Evolutionary conservation across 208 protist genomes (phyloP).

Genomic region (Naegleria fowleri): DNA sequence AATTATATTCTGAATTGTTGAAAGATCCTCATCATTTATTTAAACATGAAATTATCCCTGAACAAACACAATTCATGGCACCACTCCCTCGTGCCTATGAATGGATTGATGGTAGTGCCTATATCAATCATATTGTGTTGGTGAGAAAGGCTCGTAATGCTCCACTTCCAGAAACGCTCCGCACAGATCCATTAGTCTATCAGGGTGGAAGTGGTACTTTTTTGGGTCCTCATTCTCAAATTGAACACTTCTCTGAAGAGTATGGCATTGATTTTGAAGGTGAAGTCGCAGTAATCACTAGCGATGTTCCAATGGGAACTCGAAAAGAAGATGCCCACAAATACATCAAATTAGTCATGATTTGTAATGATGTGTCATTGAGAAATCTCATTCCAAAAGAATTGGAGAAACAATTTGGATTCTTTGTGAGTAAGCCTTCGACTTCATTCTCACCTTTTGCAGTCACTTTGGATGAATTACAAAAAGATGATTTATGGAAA

Average conservation of each 20-base stretch:
- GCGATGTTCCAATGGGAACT: slow-evolving; percentile 25
- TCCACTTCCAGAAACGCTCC: neutral
- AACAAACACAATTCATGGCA: neutral
- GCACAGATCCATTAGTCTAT: slow-evolving; percentile 24
- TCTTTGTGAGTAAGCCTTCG: slow-evolving; percentile 12
- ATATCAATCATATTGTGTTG: slow-evolving; percentile 27
- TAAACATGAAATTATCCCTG: neutral
- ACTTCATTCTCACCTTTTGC: slow-evolving; percentile 20
- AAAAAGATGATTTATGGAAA: neutral
- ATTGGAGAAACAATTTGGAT: slow-evolving; percentile 19
- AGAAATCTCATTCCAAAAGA: slow-evolving; percentile 14
- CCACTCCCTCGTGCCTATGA: slow-evolving; percentile 24
- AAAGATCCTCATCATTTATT: too few relatives aligned
- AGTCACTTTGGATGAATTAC: slow-evolving; percentile 6
- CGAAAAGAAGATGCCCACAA: neutral
- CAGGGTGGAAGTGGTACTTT: slow-evolving; percentile 19
- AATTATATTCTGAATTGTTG: neutral
- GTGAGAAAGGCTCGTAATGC: slow-evolving; percentile 20
- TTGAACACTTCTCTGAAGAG: slow-evolving; percentile 17
- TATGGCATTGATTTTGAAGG: slow-evolving; percentile 31
- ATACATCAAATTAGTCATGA: slow-evolving; percentile 4
- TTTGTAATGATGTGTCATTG: slow-evolving; percentile 26
- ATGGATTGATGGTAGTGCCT: slow-evolving; percentile 30
- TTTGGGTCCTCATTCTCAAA: neutral
- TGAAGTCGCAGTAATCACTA: neutral